phyloP scores from a whole-genome alignment of 1,284 basidiomycete genomes.

The Puccinia hordei region DNA sequence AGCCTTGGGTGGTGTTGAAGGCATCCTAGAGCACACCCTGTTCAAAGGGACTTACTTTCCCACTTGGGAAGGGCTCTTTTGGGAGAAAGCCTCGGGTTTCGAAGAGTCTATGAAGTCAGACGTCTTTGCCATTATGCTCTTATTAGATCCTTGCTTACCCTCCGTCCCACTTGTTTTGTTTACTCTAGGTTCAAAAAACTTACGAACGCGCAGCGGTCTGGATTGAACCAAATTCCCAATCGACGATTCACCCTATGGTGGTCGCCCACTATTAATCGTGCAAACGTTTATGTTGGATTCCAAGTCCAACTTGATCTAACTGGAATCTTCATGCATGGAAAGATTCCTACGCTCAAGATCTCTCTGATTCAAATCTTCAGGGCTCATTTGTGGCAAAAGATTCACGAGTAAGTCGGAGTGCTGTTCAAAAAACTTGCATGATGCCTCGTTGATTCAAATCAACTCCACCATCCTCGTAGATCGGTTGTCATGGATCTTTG shows the following conservation, averaged over 20 bases:
- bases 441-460: neutral
- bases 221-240: conserved; percentile 97
- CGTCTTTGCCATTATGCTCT: neutral
- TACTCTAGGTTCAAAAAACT: conserved; percentile 63
- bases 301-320: conserved; percentile 97
- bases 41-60: conserved; percentile 86
- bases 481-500: conserved; percentile 63
- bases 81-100: conserved; percentile 71
- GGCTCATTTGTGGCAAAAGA: conserved; percentile 99
- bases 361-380: conserved; percentile 99
- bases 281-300: conserved; percentile 99
- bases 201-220: conserved; percentile 91
- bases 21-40: conserved; percentile 92
- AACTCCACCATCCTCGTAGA: conserved; percentile 11
- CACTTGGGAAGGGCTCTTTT: conserved; percentile 69
- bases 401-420: conserved; percentile 62
- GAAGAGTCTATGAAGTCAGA: conserved; percentile 77
- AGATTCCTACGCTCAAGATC: conserved; percentile 96
- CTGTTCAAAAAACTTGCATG: neutral
- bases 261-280: conserved; percentile 96
- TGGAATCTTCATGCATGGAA: conserved; percentile 93
- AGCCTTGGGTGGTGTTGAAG: conserved; percentile 96
- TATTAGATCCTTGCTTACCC: neutral
- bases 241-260: conserved; percentile 99
- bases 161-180: neutral